Evolutionary conservation across 495 filamentous ascomycete species (phyloP).

Genomic region (Daldinia bambusicola): DNA sequence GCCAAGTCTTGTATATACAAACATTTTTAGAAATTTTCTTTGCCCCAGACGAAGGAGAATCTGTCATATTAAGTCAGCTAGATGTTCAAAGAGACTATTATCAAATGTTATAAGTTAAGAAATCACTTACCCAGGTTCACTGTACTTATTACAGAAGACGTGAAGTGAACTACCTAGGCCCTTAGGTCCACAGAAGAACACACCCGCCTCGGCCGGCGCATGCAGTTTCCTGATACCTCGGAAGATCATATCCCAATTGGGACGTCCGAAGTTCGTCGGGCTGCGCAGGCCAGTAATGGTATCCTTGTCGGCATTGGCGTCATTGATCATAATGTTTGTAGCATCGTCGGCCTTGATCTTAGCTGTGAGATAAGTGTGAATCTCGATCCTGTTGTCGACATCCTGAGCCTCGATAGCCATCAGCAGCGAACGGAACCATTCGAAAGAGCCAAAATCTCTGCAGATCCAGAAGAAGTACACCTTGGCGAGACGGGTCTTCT

Average conservation of each 20-base stretch:
- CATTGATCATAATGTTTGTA: constrained; percentile 86
- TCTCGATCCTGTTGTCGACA: constrained; percentile 81
- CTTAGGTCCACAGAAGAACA: constrained; percentile 85
- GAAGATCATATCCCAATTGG: constrained; percentile 85
- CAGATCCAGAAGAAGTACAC: constrained; percentile 91
- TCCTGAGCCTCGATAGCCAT: constrained; percentile 86
- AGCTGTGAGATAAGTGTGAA: constrained; percentile 55
- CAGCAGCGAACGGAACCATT: constrained; percentile 83
- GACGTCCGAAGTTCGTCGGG: constrained; percentile 80
- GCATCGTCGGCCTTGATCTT: constrained; percentile 84
- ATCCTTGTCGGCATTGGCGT: constrained; percentile 80
- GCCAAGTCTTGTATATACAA: constrained; percentile 28
- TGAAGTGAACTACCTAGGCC: constrained; percentile 73
- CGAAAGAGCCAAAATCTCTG: constrained; percentile 79
- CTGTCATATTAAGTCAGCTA: constrained; percentile 36
- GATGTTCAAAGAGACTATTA: background rate
- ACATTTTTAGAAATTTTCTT: constrained; percentile 75
- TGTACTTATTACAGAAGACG: constrained; percentile 81
- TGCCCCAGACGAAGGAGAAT: constrained; percentile 75
- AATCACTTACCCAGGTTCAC: constrained; percentile 69
- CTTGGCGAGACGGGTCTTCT: constrained; percentile 77
- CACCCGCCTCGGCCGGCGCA: constrained; percentile 74
- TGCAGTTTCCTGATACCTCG: constrained; percentile 79
- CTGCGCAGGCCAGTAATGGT: constrained; percentile 78
- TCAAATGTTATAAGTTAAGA: background rate